Conservation (phyloP, 257 asterid species). For the Scutellaria minor region DNA sequence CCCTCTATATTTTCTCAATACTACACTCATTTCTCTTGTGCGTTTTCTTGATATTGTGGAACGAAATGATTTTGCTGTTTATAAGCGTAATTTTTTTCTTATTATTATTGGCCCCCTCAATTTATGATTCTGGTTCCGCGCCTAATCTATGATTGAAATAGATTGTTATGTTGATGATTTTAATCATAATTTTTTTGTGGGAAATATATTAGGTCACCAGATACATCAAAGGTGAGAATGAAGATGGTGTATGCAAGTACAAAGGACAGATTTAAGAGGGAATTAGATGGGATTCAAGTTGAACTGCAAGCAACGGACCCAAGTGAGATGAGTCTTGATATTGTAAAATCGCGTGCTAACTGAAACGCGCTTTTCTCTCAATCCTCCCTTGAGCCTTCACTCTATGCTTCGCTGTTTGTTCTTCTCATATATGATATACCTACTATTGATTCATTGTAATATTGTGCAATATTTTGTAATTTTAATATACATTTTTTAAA, state of each 20-base stretch:
- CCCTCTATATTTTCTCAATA: too few species aligned
- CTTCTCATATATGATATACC: neutral
- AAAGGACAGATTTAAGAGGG: slow-evolving; percentile 87
- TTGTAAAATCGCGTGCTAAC: slow-evolving; percentile 65
- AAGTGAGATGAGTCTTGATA: slow-evolving; percentile 89
- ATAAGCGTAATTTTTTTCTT: too few species aligned
- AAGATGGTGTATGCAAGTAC: slow-evolving; percentile 94
- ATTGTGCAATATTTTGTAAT: slow-evolving; percentile 10
- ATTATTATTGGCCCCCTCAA: too few species aligned
- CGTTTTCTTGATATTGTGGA: too few species aligned
- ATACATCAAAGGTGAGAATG: slow-evolving; percentile 74
- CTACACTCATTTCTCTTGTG: too few species aligned
- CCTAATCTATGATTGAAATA: neutral
- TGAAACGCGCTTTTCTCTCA: too few species aligned
- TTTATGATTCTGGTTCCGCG: neutral
- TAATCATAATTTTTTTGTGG: too few species aligned
- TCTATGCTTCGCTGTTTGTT: slow-evolving; percentile 13
- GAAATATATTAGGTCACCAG: slow-evolving; percentile 64
- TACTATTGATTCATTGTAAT: neutral
- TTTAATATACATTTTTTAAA: too few species aligned
- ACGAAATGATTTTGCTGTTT: too few species aligned
- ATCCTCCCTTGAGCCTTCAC: too few species aligned
- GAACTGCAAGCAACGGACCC: slow-evolving; percentile 89
- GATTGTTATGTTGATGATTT: too few species aligned
- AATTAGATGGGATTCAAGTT: slow-evolving; percentile 81